phyloP scores from a whole-genome alignment of 768 basidiomycete genomes.

The Phanerodontia chrysosporium region DNA sequence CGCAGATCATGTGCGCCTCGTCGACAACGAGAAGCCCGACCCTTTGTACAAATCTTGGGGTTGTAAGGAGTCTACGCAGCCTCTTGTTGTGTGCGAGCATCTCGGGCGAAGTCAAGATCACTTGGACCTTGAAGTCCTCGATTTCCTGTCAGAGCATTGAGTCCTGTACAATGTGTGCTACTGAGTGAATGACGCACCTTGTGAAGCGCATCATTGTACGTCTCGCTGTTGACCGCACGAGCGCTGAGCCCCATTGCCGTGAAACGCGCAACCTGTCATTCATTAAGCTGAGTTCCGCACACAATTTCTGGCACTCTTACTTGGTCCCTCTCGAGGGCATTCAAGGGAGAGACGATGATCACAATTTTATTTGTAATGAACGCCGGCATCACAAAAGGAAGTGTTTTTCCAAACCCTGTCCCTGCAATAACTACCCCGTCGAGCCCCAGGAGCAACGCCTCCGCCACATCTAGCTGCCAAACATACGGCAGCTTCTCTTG shows the following conservation, averaged over 20 bases:
- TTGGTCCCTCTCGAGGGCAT: slow-evolving; percentile 21
- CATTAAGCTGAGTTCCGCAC: no score
- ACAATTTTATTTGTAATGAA: slow-evolving; percentile 10
- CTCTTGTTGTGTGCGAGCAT: slow-evolving; percentile 21
- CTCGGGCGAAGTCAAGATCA: slow-evolving; percentile 22
- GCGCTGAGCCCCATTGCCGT: slow-evolving; percentile 25
- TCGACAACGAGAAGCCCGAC: slow-evolving; percentile 30
- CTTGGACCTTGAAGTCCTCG: slow-evolving; percentile 7
- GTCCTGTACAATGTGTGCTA: no score
- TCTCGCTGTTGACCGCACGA: slow-evolving; percentile 34
- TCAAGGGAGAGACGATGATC: slow-evolving; percentile 19
- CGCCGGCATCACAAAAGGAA: slow-evolving; percentile 20
- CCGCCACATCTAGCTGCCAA: slow-evolving; percentile 38
- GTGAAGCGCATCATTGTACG: slow-evolving; percentile 24
- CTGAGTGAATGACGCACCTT: slow-evolving; percentile 23
- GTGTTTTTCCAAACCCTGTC: slow-evolving; percentile 21
- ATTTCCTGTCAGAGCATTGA: slow-evolving; percentile 14
- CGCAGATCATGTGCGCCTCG: slow-evolving; percentile 35
- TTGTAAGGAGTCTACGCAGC: no score
- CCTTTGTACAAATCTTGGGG: slow-evolving; percentile 12
- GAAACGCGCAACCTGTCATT: slow-evolving; percentile 23
- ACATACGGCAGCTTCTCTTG: slow-evolving; percentile 19
- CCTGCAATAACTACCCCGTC: slow-evolving; percentile 10
- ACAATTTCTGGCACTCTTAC: no score
- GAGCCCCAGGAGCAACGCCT: slow-evolving; percentile 17